phyloP scores from a whole-genome alignment of 768 basidiomycete species.

The Kwoniella dejecticola region DNA sequence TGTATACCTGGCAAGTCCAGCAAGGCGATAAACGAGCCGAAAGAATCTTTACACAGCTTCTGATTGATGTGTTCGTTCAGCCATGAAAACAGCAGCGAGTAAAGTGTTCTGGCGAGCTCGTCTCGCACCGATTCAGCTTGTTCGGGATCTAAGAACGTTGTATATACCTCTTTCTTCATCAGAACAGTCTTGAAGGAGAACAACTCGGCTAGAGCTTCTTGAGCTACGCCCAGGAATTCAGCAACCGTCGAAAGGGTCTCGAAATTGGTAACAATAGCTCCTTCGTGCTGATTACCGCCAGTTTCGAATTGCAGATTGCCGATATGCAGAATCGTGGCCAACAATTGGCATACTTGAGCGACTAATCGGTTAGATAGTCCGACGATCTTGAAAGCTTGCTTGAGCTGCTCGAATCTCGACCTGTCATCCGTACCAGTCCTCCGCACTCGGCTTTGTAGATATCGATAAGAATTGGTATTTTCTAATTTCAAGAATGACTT shows the following conservation, averaged over 20 bases:
- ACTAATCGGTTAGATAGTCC: conserved; percentile 92
- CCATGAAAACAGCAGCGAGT: conserved; percentile 94
- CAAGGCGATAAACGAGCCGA: conserved; percentile 83
- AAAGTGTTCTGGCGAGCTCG: conserved; percentile 88
- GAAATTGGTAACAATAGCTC: conserved; percentile 84
- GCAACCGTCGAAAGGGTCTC: conserved; percentile 81
- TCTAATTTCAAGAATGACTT: conserved; percentile 79
- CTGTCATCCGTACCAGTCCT: conserved; percentile 69
- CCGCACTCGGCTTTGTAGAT: conserved; percentile 72
- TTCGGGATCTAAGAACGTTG: conserved; percentile 91
- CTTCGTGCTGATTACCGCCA: conserved; percentile 80
- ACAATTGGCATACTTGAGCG: conserved; percentile 89
- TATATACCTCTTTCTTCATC: conserved; percentile 94
- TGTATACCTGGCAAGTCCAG: conserved; percentile 93
- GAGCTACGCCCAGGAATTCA: conserved; percentile 83
- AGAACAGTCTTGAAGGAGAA: conserved; percentile 90
- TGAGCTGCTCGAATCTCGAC: conserved; percentile 88
- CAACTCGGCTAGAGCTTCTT: conserved; percentile 66
- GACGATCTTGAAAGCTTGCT: conserved; percentile 87
- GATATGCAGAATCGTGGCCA: conserved; percentile 93
- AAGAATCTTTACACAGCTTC: conserved; percentile 86
- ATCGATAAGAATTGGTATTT: conserved; percentile 80
- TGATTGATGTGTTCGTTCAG: conserved; percentile 95
- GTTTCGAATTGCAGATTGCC: conserved; percentile 87
- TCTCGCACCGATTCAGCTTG: conserved; percentile 90